A percentile compares a stretch with the other conserved stretches of the same genome.
Conservation (phyloP, 2,329 filamentous ascomycete genomes). For the Alternaria conjuncta region DNA sequence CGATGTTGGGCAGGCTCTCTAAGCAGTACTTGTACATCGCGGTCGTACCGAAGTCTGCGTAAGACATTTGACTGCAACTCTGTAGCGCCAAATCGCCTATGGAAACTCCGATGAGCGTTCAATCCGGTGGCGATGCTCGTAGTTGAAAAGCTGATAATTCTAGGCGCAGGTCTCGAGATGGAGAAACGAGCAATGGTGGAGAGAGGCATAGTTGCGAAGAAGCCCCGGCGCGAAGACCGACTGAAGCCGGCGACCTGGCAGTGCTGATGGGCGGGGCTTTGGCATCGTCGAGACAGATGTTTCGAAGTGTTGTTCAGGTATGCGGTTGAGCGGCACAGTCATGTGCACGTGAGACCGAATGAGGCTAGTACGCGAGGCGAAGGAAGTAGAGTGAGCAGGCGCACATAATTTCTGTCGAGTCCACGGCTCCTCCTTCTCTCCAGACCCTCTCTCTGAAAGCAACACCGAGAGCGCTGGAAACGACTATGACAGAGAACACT, state of each 20-base stretch:
- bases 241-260: background rate
- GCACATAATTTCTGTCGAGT: background rate
- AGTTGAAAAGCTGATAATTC: background rate
- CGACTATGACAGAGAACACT: background rate
- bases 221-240: background rate
- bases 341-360: background rate
- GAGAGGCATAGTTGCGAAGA: background rate
- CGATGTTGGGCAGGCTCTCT: too few relatives aligned
- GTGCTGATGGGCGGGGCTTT: background rate
- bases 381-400: too few relatives aligned
- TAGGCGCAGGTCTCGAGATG: background rate
- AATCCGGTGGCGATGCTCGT: background rate
- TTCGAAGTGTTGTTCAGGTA: background rate
- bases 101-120: background rate
- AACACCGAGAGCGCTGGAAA: background rate
- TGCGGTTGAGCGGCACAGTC: background rate
- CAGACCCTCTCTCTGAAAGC: background rate
- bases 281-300: background rate
- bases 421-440: background rate
- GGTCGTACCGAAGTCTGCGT: background rate
- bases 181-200: background rate
- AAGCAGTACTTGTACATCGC: background rate
- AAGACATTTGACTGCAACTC: background rate
- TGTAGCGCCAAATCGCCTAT: background rate
- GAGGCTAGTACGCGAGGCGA: too few relatives aligned